These are phyloP conservation scores for Tetraselmis chui DNA, from an alignment of 139 green algal genomes.

Conservation along the genomic window DNA sequence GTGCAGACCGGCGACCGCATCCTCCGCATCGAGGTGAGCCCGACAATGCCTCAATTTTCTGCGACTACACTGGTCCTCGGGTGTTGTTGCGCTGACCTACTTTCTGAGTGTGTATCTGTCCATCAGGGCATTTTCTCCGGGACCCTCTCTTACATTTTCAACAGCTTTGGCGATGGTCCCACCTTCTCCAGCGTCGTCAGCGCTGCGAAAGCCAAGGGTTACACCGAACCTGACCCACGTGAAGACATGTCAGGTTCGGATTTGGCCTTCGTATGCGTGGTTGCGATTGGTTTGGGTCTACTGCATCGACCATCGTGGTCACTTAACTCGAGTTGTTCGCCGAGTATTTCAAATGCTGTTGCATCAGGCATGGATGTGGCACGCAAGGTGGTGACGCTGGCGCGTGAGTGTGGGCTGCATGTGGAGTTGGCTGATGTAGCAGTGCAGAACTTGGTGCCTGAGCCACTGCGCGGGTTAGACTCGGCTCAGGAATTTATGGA, in stretches of 20 bases:
- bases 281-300: too few species aligned
- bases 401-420: conserved; percentile 69
- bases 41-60: background rate
- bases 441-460: conserved; percentile 79
- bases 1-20: conserved; percentile 66
- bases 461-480: conserved; percentile 26
- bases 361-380: conserved; percentile 62
- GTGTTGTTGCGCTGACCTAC: too few species aligned
- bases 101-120: too few species aligned
- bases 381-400: conserved; percentile 85
- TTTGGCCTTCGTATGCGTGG: background rate
- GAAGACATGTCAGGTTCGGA: conserved; percentile 58
- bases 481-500: conserved; percentile 61
- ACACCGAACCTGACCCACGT: conserved; percentile 72
- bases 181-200: conserved; percentile 56
- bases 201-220: conserved; percentile 50
- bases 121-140: conserved; percentile 49
- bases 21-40: conserved; percentile 38
- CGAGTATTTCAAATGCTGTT: too few species aligned
- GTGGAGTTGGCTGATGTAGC: conserved; percentile 61
- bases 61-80: too few species aligned
- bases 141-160: conserved; percentile 81
- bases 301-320: too few species aligned
- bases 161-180: conserved; percentile 39
- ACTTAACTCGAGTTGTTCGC: too few species aligned